A percentile compares a stretch with the other conserved stretches of the same genome.
Conservation (phyloP, 805 yeast species). For the Dipodascus geniculatus region DNA sequence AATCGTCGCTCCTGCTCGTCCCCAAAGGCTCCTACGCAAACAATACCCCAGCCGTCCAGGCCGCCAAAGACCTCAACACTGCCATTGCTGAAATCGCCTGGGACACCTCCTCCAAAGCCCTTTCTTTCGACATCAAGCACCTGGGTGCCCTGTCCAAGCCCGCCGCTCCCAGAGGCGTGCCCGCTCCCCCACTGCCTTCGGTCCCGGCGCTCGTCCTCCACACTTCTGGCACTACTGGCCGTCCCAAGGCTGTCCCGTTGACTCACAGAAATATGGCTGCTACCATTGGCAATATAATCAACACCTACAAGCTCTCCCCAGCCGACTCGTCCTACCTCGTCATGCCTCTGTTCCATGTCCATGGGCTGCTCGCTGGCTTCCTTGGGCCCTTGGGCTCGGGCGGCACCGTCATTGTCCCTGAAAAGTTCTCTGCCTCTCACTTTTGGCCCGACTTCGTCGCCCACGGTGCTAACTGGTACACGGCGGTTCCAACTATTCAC, state of each 20-base stretch:
- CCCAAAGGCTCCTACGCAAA: conserved; percentile 37
- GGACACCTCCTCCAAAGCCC: conserved; percentile 28
- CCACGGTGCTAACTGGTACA: conserved; percentile 53
- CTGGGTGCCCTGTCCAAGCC: conserved; percentile 19
- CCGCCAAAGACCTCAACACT: conserved; percentile 39
- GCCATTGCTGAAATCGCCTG: conserved; percentile 43
- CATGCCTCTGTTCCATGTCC: conserved; percentile 73
- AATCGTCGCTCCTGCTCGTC: conserved; percentile 45
- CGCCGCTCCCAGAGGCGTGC: not conserved
- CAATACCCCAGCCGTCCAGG: conserved; percentile 34
- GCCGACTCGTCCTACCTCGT: conserved; percentile 49
- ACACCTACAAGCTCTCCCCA: conserved; percentile 40
- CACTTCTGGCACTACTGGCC: conserved; percentile 68
- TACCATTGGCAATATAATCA: conserved; percentile 45
- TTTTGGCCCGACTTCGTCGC: conserved; percentile 49
- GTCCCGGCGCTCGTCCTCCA: conserved; percentile 57
- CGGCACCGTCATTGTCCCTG: conserved; percentile 53
- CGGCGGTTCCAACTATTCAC: conserved; percentile 71
- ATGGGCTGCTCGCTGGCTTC: conserved; percentile 58
- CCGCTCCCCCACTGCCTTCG: conserved; percentile 26
- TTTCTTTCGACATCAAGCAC: conserved; percentile 24
- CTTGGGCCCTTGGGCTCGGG: conserved; percentile 49
- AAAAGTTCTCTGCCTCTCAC: conserved; percentile 43
- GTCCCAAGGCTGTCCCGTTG: conserved; percentile 66
- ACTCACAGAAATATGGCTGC: conserved; percentile 52